Evolutionary conservation across 1,284 basidiomycete genomes (phyloP), one percentile per base, ranked within the genome.

Genomic region (Melampsora larici-populina): DNA sequence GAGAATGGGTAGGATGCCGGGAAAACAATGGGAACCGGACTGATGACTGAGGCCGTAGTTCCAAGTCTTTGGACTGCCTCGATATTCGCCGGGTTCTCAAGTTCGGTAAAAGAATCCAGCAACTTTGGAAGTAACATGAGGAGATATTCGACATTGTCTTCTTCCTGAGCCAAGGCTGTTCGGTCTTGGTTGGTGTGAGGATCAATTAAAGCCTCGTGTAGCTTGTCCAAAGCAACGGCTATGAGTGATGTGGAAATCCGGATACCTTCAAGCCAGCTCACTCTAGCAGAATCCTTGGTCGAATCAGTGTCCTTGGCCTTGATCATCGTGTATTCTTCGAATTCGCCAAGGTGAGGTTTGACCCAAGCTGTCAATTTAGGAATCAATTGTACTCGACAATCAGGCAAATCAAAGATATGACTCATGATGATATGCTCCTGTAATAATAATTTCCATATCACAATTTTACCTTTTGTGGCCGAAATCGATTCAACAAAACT

Each of bases 1-100:
- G 93, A 90, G 84, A 97, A 95, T 0, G 95, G 96, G 82, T 97
- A 94, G 0, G 93, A 91, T 78, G 93, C 90, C 0, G 95, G 96
- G 85, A 97, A 97, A 1, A 92, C 90, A 74, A 93, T 89, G 0
- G 94, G 94, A 3, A 89, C 84, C 2, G 87, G 82, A 36, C 89
- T 86, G 66, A 90, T 89, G 31, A 88, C 85, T 0, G 90, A 89
- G 0, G 89, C 86, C 0, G 88, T 86, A 0, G 89, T 87, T 63
- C 88, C 88, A 62, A 88, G 88, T 48, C 89, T 88, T 81, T 92
- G 90, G 62, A 97, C 87, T 0, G 90, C 88, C 73, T 88, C 87
- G 63, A 87, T 86, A 17, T 90, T 92, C 0, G 86, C 87, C 0
- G 89, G 86, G 79, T 86, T 90, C 81, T 90, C 89, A 58, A 94